phyloP scores from a whole-genome alignment of 1,139 yeast genomes.

The Geotrichum citri-aurantii region DNA sequence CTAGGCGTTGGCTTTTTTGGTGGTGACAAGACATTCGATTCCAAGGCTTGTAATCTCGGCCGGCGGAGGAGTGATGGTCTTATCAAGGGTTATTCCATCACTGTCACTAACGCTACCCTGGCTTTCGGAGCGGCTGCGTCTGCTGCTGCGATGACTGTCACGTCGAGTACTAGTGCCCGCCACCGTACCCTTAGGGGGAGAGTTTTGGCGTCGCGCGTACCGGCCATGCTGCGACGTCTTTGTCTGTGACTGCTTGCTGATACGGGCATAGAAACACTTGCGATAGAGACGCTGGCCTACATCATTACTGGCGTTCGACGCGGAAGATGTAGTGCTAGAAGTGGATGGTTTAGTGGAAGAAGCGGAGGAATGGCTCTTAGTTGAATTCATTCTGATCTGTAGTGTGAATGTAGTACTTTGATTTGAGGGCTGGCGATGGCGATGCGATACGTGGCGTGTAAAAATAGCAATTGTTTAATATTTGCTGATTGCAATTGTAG shows the following conservation, averaged over 20 bases:
- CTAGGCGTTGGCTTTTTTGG: neutral
- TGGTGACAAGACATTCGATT: neutral
- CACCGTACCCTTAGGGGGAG: neutral
- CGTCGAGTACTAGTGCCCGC: neutral
- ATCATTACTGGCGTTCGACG: neutral
- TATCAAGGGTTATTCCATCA: neutral
- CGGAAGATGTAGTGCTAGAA: neutral
- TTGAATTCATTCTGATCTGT: neutral
- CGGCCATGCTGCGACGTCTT: neutral
- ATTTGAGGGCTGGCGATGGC: neutral
- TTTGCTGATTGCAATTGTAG: neutral
- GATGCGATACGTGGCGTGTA: neutral
- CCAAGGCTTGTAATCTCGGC: neutral
- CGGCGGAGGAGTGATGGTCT: neutral
- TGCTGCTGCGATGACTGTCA: neutral
- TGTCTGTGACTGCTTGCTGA: neutral
- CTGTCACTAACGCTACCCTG: neutral
- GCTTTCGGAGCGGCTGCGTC: neutral
- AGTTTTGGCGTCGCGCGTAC: neutral
- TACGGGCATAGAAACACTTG: neutral
- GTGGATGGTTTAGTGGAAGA: neutral
- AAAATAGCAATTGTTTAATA: neutral
- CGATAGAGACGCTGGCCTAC: neutral
- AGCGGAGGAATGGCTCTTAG: neutral
- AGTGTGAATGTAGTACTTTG: neutral